A percentile compares a stretch with the other conserved stretches of the same genome.
phyloP scores from a whole-genome alignment of 2,329 filamentous ascomycete genomes.

The Ilyonectria destructans region DNA sequence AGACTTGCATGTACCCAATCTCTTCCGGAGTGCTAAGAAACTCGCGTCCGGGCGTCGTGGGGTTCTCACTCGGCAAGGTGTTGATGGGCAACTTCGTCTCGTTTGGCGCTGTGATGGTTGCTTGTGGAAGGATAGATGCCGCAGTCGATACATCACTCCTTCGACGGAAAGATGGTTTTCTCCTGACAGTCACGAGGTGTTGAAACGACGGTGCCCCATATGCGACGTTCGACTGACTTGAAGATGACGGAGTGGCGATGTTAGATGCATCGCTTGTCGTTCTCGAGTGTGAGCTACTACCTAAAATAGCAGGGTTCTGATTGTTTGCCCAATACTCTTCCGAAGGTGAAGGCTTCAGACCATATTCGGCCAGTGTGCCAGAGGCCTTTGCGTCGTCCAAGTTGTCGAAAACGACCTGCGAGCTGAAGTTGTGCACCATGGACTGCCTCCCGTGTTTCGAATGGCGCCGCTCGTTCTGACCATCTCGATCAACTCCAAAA shows the following conservation, averaged over 20 bases:
- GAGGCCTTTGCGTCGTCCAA: neutral
- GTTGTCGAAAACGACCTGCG: neutral
- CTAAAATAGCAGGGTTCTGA: slow-evolving; percentile 9
- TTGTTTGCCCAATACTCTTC: neutral
- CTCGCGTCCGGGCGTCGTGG: slow-evolving; percentile 60
- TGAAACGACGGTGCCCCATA: slow-evolving; percentile 31
- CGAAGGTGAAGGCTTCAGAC: neutral
- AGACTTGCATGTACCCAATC: slow-evolving; percentile 91
- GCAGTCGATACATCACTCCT: slow-evolving; percentile 58
- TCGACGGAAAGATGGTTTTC: slow-evolving; percentile 34
- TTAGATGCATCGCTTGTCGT: slow-evolving; percentile 43
- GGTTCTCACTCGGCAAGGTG: slow-evolving; percentile 28
- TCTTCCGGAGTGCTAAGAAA: slow-evolving; percentile 84
- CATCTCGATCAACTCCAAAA: neutral
- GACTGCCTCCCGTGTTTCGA: neutral
- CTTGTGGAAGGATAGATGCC: slow-evolving; percentile 58
- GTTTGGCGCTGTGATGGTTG: slow-evolving; percentile 54
- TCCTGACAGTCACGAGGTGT: slow-evolving; percentile 34
- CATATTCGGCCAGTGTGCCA: neutral
- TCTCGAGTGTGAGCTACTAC: slow-evolving; percentile 22
- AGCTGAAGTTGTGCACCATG: neutral
- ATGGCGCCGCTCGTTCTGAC: neutral
- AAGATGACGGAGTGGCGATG: slow-evolving; percentile 46
- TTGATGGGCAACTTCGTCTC: slow-evolving; percentile 57
- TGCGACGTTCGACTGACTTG: slow-evolving; percentile 36